Evolutionary conservation across 768 basidiomycete genomes (phyloP).

Genomic region (Pleurotus djamor): DNA sequence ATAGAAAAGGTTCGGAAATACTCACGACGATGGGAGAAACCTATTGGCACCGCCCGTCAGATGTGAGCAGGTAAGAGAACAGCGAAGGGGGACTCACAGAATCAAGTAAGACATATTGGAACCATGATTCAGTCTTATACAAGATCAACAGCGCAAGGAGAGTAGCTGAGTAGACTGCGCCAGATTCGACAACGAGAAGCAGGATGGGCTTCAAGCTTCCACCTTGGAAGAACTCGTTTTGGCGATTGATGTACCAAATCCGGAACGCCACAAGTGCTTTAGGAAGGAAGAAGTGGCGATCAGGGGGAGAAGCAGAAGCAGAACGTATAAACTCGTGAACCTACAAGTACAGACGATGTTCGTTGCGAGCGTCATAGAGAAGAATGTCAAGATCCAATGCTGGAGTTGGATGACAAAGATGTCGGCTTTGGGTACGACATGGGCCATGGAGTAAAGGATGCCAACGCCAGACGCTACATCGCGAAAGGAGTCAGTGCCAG

Average conservation of each 20-base stretch:
- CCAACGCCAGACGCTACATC: no score
- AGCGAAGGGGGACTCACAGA: slow-evolving; percentile 20
- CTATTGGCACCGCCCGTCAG: slow-evolving; percentile 5
- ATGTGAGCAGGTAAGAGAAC: background rate
- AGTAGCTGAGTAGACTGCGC: slow-evolving; percentile 31
- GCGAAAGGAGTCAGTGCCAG: no score
- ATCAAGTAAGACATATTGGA: slow-evolving; percentile 33
- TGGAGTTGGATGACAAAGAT: no score
- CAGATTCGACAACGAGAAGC: slow-evolving; percentile 33
- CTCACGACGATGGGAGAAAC: slow-evolving; percentile 20
- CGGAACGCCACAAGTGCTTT: slow-evolving; percentile 27
- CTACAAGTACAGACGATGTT: no score
- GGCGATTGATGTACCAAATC: slow-evolving; percentile 29
- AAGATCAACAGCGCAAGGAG: slow-evolving; percentile 27
- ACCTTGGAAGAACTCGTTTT: slow-evolving; percentile 17
- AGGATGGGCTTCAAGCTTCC: slow-evolving; percentile 26
- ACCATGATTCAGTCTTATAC: slow-evolving; percentile 28
- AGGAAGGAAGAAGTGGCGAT: no score
- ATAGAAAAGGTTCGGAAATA: background rate
- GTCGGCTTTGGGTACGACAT: no score
- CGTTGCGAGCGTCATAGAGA: no score
- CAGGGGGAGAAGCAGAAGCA: no score
- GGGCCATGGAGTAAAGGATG: no score
- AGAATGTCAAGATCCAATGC: no score
- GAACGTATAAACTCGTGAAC: no score